Evolutionary conservation across 225 moss, liverwort and hornwort species (phyloP).

Genomic region (Sphagnum tenellum): DNA sequence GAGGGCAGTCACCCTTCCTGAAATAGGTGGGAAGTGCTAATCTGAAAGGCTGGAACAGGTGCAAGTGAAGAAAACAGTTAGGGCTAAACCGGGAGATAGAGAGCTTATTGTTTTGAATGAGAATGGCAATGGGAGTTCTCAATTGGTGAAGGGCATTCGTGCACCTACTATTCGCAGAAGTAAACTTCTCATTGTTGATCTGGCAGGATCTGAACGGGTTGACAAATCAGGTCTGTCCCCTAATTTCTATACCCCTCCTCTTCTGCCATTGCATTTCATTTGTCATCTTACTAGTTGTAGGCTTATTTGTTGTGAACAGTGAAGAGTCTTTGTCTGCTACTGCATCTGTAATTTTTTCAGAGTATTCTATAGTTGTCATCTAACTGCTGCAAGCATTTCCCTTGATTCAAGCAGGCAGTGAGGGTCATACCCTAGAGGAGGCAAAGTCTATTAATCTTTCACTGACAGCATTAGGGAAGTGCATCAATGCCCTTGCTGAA

Average conservation of each 20-base stretch:
- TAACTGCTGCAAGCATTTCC: background rate
- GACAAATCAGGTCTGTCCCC: slow-evolving; percentile 63
- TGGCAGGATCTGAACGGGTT: slow-evolving; percentile 86
- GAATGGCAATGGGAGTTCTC: slow-evolving; percentile 52
- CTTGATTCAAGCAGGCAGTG: slow-evolving; percentile 47
- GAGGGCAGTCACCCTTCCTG: too few relatives aligned
- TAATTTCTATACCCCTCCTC: background rate
- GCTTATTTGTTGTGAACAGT: too few relatives aligned
- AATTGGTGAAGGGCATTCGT: slow-evolving; percentile 50
- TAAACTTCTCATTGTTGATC: slow-evolving; percentile 87
- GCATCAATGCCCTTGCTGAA: slow-evolving; percentile 89
- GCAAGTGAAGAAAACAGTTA: slow-evolving; percentile 68
- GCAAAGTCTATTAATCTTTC: slow-evolving; percentile 91
- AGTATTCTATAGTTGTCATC: background rate
- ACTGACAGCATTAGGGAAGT: slow-evolving; percentile 77
- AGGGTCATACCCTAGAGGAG: slow-evolving; percentile 85
- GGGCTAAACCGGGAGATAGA: slow-evolving; percentile 45
- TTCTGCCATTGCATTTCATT: background rate
- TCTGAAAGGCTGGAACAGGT: slow-evolving; percentile 24
- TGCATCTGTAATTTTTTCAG: background rate
- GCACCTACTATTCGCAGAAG: slow-evolving; percentile 70
- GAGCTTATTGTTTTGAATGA: slow-evolving; percentile 36
- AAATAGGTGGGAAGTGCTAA: too few relatives aligned
- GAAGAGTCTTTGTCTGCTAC: background rate
- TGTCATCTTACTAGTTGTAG: too few relatives aligned